Percentiles rank a stretch among this genome's conserved stretches.
These are phyloP conservation scores for Parsonsia alboflavescens DNA, from an alignment of 257 asterid species.

Conservation along the genomic window DNA sequence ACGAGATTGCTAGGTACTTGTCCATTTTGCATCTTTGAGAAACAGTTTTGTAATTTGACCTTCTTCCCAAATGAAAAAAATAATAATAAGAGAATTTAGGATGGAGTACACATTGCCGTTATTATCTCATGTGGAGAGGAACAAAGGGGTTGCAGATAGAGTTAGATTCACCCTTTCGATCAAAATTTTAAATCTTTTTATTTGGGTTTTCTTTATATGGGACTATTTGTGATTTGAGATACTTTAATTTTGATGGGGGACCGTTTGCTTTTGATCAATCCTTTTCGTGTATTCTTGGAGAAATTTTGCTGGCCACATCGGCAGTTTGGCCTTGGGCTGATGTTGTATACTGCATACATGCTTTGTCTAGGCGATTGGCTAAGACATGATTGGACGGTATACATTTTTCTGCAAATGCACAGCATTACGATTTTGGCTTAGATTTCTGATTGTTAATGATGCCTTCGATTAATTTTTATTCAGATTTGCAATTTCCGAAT, in stretches of 20 bases:
- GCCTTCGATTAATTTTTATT: not conserved
- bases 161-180: too few relatives aligned
- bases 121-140: too few relatives aligned
- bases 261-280: slow-evolving; percentile 23
- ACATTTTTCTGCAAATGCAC: slow-evolving; percentile 13
- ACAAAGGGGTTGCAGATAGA: too few relatives aligned
- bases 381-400: slow-evolving; percentile 99
- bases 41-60: too few relatives aligned
- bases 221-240: not conserved
- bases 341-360: slow-evolving; percentile 94
- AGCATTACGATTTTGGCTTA: not conserved
- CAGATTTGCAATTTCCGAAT: not conserved
- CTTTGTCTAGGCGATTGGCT: slow-evolving; percentile 76
- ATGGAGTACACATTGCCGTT: too few relatives aligned
- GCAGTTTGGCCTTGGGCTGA: slow-evolving; percentile 81
- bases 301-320: slow-evolving; percentile 74
- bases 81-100: too few relatives aligned
- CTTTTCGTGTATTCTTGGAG: slow-evolving; percentile 57
- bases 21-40: not conserved
- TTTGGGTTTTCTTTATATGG: not conserved
- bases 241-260: slow-evolving; percentile 11
- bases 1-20: slow-evolving; percentile 65
- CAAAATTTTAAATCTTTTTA: slow-evolving; percentile 7
- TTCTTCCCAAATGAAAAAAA: too few relatives aligned
- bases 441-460: slow-evolving; percentile 4